Base-by-base conservation (phyloP, 192 early-diverging fungal species). In the Backusella mclennaniae region DNA sequence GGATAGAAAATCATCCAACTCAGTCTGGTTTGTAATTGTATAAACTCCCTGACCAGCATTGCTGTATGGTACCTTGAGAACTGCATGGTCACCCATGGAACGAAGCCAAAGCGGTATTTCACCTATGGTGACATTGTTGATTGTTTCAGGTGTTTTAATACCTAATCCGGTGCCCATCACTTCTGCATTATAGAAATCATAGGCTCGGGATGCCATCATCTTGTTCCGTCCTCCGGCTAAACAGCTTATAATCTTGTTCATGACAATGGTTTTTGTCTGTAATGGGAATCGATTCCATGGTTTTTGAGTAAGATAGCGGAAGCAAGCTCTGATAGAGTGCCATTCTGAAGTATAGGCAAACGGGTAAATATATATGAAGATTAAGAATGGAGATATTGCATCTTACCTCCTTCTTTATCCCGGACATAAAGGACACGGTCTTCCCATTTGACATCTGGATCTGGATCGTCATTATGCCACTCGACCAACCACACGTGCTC, bases 21-120 rank as follows among this genome's bases (percentile, higher is more conserved):
- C 95, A 26, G 83, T 56, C 35, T 87, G 84, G 75, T 90, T 93
- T 33, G 94, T 95, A 76, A 96, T 96, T 11, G 95, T 96, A 84
- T 95, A 96, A 0, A 96, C 95, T 35, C 95, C 95, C 83, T 96
- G 95, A 42, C 90, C 93, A 12, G 93, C 94, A 78, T 95, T 95
- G 44, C 89, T 91, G 74, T 96, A 95, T n/a, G 95, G 95, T 6
- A 94, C 90, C 79, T 95, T 95, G 69, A 95, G 77, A 2, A 95
- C 93, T 31, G 90, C 94, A 82, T 95, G 94, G 8, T 93, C 93
- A 63, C 95, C 95, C 93, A 96, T 95, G 59, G 88, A 89, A 78
- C 91, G 87, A 7, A 96, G 53, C 93, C 92, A 95, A 21, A 94
- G 82, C 7, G 95, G 95, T 70, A 96, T 92, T 76, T 95, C 95